Evolutionary conservation across 2,329 filamentous ascomycete genomes (phyloP), one percentile per base, ranked within the genome.

Genomic region (Cryphonectria naterciae): DNA sequence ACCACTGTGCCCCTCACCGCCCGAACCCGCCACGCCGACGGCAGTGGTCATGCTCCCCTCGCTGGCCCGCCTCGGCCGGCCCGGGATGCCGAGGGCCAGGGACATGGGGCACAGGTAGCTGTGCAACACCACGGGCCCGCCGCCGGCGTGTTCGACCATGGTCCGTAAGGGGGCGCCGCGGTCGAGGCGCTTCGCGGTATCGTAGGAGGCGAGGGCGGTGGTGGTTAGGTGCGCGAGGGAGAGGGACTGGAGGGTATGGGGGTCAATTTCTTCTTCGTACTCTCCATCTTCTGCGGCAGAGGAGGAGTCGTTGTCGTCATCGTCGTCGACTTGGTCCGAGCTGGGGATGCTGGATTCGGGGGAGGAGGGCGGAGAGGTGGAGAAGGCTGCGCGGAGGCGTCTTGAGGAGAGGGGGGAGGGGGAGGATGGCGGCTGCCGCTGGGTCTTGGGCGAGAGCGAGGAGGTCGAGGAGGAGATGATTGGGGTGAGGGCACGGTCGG

Each of bases 401-500:
- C 13, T 52, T 65, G 67, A 71, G 60, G 67, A 68, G 37, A 62
- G 58, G 56, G n/a, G 65, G 19, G 32, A 15, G 6, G n/a, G n/a
- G 10, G 66, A 63, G 8, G 66, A 49, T 4, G 46, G 13, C 7
- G 17, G 82, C 68, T 84, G 83, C 8, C 79, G 77, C 68, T 79
- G 79, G 32, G 81, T 81, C 67, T 79, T 80, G 28, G 65, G 35
- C 39, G 68, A 35, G 11, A 61, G 49, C 22, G 71, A 68, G 15
- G 77, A 73, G 37, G 76, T 75, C 70, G 85, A 84, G 39, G 86
- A 87, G 28, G 85, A 86, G 76, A 90, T 83, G 74, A 91, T 83
- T 43, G 88, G 87, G 5, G 86, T 87, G 74, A 88, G 84, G 72
- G 85, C 80, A 71, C 84, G 80, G 82, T 90, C 88, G 74, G 86